Base-by-base conservation (phyloP, 257 asterid species). In the Solanum etuberosum region DNA sequence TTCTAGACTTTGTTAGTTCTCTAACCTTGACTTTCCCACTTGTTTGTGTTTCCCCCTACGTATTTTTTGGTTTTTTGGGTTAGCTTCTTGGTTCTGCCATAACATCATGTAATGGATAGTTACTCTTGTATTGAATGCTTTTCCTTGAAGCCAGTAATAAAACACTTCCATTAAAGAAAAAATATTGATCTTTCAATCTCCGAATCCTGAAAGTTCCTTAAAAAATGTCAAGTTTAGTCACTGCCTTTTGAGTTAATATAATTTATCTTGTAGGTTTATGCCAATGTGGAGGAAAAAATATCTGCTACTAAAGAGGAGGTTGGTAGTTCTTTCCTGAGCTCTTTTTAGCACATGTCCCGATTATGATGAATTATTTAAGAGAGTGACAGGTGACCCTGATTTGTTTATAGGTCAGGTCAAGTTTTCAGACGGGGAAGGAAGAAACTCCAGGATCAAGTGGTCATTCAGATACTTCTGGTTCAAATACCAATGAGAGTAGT, bases 241-340 rank as follows among this genome's bases (percentile, higher is more conserved):
- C 38, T 32, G 76, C 88, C 74, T 65, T 89, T 74, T 88, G 67
- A 48, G n/a, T 71, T 83, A 61, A 21, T 88, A 82, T 87, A 25
- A 65, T 84, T 86, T 78, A 81, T 86, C 90, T 89, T 32, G 31
- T 72, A 97, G 99, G 98, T 94, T 86, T 93, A 88, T 91, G 92
- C 98, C 70, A 92, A 92, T 61, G 93, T 95, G 87, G 99, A 92
- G 92, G 98, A 90, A 90, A 95, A 91, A 88, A 92, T 97, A 80
- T 91, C 95, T 23, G 90, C 98, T 84, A 97, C 99, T 71, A 97
- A 94, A 90, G 94, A 90, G 48, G 98, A 97, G 99, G 99, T 97
- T 78, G 83, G 92, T 88, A 59, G 88, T 83, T 29, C 86, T 89
- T 83, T 80, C 38, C 76, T 16, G 86, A 84, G 80, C 48, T 87